Percentiles rank a stretch among this genome's conserved stretches.
Evolutionary conservation across 352 stramenopile species (phyloP).

Genomic region (Phytophthora melonis): DNA sequence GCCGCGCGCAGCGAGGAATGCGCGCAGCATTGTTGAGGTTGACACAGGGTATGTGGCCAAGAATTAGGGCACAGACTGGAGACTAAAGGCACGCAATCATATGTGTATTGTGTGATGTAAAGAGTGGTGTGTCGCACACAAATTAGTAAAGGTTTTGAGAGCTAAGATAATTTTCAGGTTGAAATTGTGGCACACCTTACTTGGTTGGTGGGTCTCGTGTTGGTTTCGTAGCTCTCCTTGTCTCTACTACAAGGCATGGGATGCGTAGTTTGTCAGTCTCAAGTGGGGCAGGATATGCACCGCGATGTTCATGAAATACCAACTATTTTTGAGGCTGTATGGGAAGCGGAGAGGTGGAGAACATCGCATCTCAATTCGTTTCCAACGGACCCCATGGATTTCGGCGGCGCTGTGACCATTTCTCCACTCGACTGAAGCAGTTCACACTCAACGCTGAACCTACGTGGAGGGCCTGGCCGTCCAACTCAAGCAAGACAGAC

Average conservation of each 20-base stretch:
- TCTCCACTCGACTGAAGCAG: slow-evolving; percentile 15
- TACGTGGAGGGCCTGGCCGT: background rate
- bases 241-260: background rate
- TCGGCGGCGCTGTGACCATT: slow-evolving; percentile 15
- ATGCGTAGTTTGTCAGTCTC: background rate
- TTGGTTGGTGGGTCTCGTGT: slow-evolving; percentile 6
- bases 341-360: slow-evolving; percentile 14
- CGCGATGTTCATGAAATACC: background rate
- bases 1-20: slow-evolving; percentile 18
- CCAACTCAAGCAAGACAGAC: background rate
- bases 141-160: background rate
- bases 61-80: slow-evolving; percentile 22
- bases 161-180: background rate
- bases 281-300: background rate
- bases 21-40: slow-evolving; percentile 21
- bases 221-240: slow-evolving; percentile 15
- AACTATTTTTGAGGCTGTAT: slow-evolving; percentile 23
- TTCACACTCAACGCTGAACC: background rate
- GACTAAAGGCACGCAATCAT: slow-evolving; percentile 10
- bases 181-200: background rate
- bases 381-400: slow-evolving; percentile 24
- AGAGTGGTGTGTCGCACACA: slow-evolving; percentile 13
- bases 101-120: background rate
- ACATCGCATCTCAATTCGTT: slow-evolving; percentile 27
- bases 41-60: slow-evolving; percentile 19